phyloP scores from a whole-genome alignment of 2,329 filamentous ascomycete species.

The Sporothrix globosa region DNA sequence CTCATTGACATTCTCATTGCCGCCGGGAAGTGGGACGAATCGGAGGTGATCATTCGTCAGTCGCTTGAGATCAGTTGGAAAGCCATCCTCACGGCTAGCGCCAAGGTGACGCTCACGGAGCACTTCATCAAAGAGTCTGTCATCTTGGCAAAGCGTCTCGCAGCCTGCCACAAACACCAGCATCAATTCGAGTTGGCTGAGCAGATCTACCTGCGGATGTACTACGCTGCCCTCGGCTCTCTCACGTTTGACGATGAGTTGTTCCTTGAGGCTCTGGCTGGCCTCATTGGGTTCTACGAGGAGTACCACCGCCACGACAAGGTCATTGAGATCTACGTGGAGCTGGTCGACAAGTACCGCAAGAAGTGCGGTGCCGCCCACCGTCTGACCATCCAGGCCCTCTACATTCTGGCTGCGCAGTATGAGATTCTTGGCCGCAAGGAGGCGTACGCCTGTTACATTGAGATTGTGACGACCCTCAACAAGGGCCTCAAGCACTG shows the following conservation, averaged over 20 bases:
- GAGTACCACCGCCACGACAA: constrained; percentile 47
- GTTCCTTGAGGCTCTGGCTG: constrained; percentile 40
- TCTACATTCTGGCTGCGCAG: constrained; percentile 42
- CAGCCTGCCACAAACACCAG: constrained; percentile 45
- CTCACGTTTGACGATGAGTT: constrained; percentile 42
- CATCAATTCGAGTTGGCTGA: constrained; percentile 47
- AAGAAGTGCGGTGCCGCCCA: constrained; percentile 41
- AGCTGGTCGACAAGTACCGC: constrained; percentile 44
- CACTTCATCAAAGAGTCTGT: constrained; percentile 44
- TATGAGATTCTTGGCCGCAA: constrained; percentile 41
- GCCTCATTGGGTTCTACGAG: constrained; percentile 44
- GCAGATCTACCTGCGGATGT: constrained; percentile 46
- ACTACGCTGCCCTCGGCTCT: constrained; percentile 43
- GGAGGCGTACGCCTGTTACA: constrained; percentile 45
- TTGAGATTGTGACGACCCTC: constrained; percentile 45
- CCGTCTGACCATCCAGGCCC: constrained; percentile 43
- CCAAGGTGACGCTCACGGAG: constrained; percentile 41
- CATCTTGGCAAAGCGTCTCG: constrained; percentile 43
- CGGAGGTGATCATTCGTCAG: constrained; percentile 43
- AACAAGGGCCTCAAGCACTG: constrained; percentile 44
- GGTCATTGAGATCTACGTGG: constrained; percentile 45
- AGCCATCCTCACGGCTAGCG: constrained; percentile 42
- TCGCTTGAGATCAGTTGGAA: constrained; percentile 49
- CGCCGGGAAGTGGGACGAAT: constrained; percentile 44
- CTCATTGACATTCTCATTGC: constrained; percentile 44